Conservation (phyloP, 345 rosid species). For the Eutrema japonicum region DNA sequence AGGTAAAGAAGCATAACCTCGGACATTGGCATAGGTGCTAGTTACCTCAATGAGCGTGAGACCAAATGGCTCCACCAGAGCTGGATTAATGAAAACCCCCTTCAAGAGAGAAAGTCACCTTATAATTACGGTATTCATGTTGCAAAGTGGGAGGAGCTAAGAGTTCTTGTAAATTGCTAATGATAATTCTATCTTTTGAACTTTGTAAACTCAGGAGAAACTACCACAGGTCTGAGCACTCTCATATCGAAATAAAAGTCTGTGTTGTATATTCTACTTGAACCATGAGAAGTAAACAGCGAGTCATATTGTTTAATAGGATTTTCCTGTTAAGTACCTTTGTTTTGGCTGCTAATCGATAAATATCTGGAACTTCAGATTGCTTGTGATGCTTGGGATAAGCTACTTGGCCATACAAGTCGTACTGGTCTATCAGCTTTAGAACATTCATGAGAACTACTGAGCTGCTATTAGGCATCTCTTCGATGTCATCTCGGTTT, state of each 20-base stretch:
- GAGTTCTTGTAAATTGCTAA: conserved; percentile 8
- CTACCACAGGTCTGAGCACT: conserved; percentile 23
- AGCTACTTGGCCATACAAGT: conserved; percentile 93
- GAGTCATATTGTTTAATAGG: conserved; percentile 5
- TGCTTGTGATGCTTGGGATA: conserved; percentile 98
- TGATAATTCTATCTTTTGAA: background rate
- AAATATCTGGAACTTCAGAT: conserved; percentile 90
- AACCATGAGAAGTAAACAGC: background rate
- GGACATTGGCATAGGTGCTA: conserved; percentile 18
- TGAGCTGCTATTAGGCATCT: conserved; percentile 80
- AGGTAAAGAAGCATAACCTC: conserved; percentile 50
- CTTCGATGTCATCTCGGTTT: conserved; percentile 93
- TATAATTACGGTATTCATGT: conserved; percentile 1
- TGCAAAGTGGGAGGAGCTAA: conserved; percentile 41
- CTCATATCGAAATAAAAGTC: background rate
- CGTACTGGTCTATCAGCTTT: conserved; percentile 91
- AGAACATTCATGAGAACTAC: conserved; percentile 82
- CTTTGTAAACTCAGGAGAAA: conserved; percentile 17
- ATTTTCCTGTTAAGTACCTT: conserved; percentile 62
- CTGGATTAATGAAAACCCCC: conserved; percentile 99
- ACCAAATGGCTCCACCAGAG: conserved; percentile 95
- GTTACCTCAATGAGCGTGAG: conserved; percentile 93
- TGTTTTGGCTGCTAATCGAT: conserved; percentile 89
- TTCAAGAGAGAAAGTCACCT: conserved; percentile 36
- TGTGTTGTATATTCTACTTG: background rate